Evolutionary conservation across 495 filamentous ascomycete species (phyloP).

Genomic region (Penicillium chermesinum): DNA sequence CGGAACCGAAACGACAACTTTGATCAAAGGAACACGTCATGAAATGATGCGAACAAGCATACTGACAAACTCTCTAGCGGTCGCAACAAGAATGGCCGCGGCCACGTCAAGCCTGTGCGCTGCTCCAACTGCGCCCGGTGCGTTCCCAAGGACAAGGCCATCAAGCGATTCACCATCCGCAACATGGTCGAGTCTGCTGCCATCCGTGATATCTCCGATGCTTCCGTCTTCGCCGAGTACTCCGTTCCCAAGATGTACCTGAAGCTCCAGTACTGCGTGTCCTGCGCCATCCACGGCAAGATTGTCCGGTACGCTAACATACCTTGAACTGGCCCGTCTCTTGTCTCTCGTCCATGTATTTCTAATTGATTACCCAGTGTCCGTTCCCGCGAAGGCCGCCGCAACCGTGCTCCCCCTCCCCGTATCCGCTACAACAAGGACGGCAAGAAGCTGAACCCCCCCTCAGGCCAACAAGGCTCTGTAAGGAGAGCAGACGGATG

Average conservation of each 20-base stretch:
- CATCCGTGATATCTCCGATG: slow-evolving; percentile 99
- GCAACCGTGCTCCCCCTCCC: slow-evolving; percentile 97
- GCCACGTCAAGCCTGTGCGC: slow-evolving; percentile 98
- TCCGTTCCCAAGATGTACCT: slow-evolving; percentile 99
- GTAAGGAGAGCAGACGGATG: slow-evolving; percentile 39
- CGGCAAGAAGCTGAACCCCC: slow-evolving; percentile 98
- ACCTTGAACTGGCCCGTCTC: neutral
- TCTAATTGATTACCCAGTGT: slow-evolving; percentile 57
- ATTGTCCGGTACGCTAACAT: slow-evolving; percentile 83
- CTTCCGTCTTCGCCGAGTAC: slow-evolving; percentile 98
- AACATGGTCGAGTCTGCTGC: slow-evolving; percentile 99
- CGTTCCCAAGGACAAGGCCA: slow-evolving; percentile 99
- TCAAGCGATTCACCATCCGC: slow-evolving; percentile 99
- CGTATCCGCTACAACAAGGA: slow-evolving; percentile 99
- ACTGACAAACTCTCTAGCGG: slow-evolving; percentile 54
- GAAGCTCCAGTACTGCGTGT: slow-evolving; percentile 99
- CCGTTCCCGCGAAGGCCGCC: slow-evolving; percentile 91
- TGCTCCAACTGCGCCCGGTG: slow-evolving; percentile 99
- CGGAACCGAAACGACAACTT: slow-evolving; percentile 9
- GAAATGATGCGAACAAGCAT: slow-evolving; percentile 3
- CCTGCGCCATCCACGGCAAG: slow-evolving; percentile 99
- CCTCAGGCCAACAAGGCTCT: slow-evolving; percentile 70
- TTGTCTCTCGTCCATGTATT: neutral
- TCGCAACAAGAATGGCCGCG: slow-evolving; percentile 99
- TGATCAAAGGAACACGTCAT: slow-evolving; percentile 2